Evolutionary conservation across 768 basidiomycete species (phyloP).

Genomic region (Pholiota molesta): DNA sequence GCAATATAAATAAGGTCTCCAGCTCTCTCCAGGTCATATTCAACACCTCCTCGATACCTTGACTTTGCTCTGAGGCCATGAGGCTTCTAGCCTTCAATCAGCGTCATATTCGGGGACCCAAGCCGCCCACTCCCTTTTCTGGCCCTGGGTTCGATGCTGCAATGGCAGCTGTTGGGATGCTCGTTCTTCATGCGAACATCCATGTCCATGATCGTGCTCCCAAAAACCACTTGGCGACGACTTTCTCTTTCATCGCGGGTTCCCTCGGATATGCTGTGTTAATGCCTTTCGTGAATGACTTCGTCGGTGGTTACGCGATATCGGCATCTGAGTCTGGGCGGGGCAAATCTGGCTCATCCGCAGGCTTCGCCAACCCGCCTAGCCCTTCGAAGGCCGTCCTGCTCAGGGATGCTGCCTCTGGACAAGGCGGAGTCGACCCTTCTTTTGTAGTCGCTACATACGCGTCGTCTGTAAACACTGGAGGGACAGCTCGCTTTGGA

Average conservation of each 20-base stretch:
- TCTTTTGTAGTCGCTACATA: not conserved
- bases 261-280: not conserved
- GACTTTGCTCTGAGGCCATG: too few species aligned
- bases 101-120: not conserved
- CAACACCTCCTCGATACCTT: too few species aligned
- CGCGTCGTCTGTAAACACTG: not conserved
- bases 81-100: too few species aligned
- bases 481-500: not conserved
- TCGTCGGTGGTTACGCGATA: not conserved
- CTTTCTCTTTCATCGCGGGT: not conserved
- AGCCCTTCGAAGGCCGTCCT: not conserved
- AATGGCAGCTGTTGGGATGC: not conserved
- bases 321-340: not conserved
- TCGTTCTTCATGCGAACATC: not conserved
- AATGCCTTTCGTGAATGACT: not conserved
- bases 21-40: too few species aligned
- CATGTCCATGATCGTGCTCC: not conserved
- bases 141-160: not conserved
- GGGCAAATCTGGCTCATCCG: not conserved
- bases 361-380: not conserved
- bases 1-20: too few species aligned
- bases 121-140: not conserved
- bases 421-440: not conserved
- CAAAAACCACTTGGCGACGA: not conserved
- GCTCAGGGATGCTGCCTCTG: not conserved